Conservation (phyloP, 805 yeast species). For the Ogataea paraovalis region DNA sequence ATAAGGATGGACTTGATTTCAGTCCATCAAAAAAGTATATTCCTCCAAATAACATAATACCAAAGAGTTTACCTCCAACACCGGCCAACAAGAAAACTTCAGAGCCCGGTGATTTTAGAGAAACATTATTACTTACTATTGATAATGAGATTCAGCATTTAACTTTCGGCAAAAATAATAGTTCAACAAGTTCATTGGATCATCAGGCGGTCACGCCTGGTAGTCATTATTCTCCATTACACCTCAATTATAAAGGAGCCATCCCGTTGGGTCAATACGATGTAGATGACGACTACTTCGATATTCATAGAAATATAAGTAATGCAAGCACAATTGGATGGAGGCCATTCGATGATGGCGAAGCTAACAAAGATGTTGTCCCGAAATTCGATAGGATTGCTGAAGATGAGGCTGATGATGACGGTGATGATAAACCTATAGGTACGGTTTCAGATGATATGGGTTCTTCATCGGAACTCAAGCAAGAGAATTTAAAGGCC, state of each 20-base stretch:
- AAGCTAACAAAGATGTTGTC: not conserved
- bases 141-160: slow-evolving; percentile 9
- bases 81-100: not conserved
- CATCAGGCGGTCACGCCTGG: not conserved
- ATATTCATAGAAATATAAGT: slow-evolving; percentile 4
- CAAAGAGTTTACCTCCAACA: not conserved
- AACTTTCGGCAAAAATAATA: not conserved
- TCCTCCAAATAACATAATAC: not conserved
- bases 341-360: slow-evolving; percentile 8
- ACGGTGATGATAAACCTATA: not conserved
- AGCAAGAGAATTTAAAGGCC: too few species aligned
- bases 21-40: not conserved
- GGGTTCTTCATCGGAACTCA: not conserved
- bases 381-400: not conserved
- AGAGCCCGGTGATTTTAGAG: not conserved
- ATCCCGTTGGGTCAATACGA: not conserved
- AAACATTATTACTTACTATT: slow-evolving; percentile 2
- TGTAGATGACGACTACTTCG: slow-evolving; percentile 3
- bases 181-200: not conserved
- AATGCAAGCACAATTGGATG: slow-evolving; percentile 6
- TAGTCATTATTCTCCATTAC: slow-evolving; percentile 1
- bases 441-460: too few species aligned
- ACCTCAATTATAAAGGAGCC: not conserved
- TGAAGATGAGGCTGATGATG: not conserved
- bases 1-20: not conserved